phyloP scores from a whole-genome alignment of 148 eudicot genomes.

The Heliosperma pusillum region DNA sequence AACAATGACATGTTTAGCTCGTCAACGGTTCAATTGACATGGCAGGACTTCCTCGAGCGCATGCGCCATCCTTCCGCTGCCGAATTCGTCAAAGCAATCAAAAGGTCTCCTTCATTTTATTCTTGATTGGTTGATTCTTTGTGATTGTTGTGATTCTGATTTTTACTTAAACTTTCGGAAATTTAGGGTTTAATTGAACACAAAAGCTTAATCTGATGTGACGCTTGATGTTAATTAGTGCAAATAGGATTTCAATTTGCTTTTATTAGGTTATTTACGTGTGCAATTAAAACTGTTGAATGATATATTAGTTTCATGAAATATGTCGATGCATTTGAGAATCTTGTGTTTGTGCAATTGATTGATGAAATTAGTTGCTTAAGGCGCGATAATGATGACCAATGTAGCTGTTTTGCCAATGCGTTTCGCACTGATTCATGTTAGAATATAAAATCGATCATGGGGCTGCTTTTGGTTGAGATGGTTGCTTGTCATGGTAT shows the following conservation, averaged over 20 bases:
- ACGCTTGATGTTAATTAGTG: neutral
- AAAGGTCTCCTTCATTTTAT: constrained; percentile 44
- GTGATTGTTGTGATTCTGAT: neutral
- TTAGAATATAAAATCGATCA: no score
- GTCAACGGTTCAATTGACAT: constrained; percentile 79
- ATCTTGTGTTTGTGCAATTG: neutral
- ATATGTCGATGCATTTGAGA: neutral
- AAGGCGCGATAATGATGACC: neutral
- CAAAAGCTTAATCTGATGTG: neutral
- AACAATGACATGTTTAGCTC: constrained; percentile 62
- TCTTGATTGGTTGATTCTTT: neutral
- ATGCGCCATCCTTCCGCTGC: constrained; percentile 98
- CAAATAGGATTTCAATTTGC: neutral
- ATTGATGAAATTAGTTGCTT: neutral
- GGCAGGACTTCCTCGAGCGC: constrained; percentile 95
- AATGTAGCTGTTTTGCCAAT: neutral
- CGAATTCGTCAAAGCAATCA: constrained; percentile 89
- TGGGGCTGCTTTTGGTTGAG: no score
- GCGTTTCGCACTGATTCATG: neutral
- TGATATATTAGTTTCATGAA: neutral
- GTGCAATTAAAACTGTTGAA: neutral
- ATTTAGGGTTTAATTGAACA: neutral
- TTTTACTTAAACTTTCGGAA: neutral
- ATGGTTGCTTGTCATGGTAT: no score
- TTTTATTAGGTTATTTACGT: neutral